phyloP scores from a whole-genome alignment of 179 eudicot genomes.

The Amaranthus tricolor region DNA sequence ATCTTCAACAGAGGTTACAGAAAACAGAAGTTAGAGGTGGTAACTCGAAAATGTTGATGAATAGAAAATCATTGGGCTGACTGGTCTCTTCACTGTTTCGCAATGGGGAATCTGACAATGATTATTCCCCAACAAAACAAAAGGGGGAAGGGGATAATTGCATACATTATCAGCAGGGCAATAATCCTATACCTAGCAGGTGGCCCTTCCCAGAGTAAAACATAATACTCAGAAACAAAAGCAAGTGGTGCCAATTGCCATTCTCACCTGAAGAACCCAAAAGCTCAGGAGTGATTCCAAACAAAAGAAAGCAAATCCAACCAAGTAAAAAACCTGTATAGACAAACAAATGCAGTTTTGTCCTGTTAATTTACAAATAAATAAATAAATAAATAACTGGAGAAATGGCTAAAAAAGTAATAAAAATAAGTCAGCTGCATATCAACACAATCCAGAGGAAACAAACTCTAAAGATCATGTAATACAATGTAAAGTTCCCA shows the following conservation, averaged over 20 bases:
- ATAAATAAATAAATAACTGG: neutral
- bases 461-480: neutral
- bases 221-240: slow-evolving; percentile 2
- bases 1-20: no score
- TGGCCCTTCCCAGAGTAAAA: neutral
- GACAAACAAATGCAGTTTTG: slow-evolving; percentile 2
- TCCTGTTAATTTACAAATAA: neutral
- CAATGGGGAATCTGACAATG: neutral
- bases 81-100: no score
- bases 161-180: neutral
- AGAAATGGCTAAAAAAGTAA: neutral
- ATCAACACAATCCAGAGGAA: neutral
- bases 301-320: slow-evolving; percentile 90
- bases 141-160: neutral
- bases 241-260: neutral
- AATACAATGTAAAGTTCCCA: neutral
- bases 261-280: slow-evolving; percentile 97
- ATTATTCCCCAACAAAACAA: neutral
- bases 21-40: no score
- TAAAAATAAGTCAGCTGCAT: no score
- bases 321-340: slow-evolving; percentile 76
- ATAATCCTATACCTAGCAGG: neutral
- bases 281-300: slow-evolving; percentile 86
- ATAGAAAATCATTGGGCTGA: no score
- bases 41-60: no score